These are phyloP conservation scores for Hanseniaspora valbyensis DNA, from an alignment of 805 yeast genomes.

Conservation along the genomic window DNA sequence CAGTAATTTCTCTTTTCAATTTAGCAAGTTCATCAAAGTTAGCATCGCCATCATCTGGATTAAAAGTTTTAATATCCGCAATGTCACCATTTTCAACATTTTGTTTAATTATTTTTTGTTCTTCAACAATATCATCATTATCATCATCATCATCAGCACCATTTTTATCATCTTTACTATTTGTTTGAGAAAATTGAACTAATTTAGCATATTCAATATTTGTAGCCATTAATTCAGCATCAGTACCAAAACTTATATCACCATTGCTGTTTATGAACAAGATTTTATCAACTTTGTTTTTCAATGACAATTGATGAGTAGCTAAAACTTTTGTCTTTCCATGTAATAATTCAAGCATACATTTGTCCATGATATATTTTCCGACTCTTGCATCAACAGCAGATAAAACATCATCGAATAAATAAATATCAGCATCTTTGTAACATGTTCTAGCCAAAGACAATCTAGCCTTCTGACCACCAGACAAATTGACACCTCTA, in stretches of 20 bases:
- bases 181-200: slow-evolving; percentile 33
- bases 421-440: slow-evolving; percentile 47
- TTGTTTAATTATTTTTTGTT: too few relatives aligned
- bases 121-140: slow-evolving; percentile 17
- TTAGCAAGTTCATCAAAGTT: slow-evolving; percentile 18
- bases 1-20: slow-evolving; percentile 18
- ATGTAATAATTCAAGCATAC: slow-evolving; percentile 43
- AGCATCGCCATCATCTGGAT: slow-evolving; percentile 1
- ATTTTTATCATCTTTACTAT: slow-evolving; percentile 22
- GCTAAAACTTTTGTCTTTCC: slow-evolving; percentile 56
- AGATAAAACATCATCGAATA: slow-evolving; percentile 61
- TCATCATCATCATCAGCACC: slow-evolving; percentile 24
- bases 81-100: slow-evolving; percentile 20
- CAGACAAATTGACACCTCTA: slow-evolving; percentile 63
- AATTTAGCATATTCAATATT: slow-evolving; percentile 39
- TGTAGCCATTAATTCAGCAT: slow-evolving; percentile 35
- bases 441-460: slow-evolving; percentile 63
- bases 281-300: slow-evolving; percentile 51
- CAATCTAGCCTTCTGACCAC: slow-evolving; percentile 70
- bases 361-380: slow-evolving; percentile 50
- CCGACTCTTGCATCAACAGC: slow-evolving; percentile 77
- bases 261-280: slow-evolving; percentile 57
- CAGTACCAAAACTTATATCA: slow-evolving; percentile 44
- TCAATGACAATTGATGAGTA: slow-evolving; percentile 62
- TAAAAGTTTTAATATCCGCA: slow-evolving; percentile 16